Evolutionary conservation across 306 rosid genomes (phyloP).

Genomic region (Echinosophora koreensis): DNA sequence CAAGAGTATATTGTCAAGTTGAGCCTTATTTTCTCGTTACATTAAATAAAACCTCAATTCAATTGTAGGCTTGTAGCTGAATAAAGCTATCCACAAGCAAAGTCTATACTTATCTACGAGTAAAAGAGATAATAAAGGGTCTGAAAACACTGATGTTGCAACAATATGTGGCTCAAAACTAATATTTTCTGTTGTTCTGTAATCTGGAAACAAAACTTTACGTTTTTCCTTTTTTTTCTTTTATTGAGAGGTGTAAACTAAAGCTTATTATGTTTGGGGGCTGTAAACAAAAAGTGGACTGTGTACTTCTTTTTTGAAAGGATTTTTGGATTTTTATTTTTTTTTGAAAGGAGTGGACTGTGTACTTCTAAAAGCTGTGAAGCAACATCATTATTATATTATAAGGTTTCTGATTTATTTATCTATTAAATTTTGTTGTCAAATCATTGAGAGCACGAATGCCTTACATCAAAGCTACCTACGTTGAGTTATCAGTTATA

Average conservation of each 20-base stretch:
- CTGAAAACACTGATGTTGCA: not conserved
- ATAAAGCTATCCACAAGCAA: not conserved
- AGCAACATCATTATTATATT: not conserved
- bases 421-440: not conserved
- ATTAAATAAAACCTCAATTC: not conserved
- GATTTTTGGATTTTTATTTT: no score
- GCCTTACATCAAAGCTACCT: not conserved
- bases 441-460: not conserved
- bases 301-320: no score
- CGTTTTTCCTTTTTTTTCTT: not conserved
- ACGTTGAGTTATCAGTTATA: not conserved
- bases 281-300: not conserved
- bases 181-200: not conserved
- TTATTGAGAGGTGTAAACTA: not conserved
- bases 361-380: not conserved
- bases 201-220: not conserved
- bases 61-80: not conserved
- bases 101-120: not conserved
- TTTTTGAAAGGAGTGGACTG: no score
- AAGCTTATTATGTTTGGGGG: not conserved
- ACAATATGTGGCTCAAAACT: not conserved
- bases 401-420: not conserved
- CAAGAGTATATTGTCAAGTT: slow-evolving; percentile 5
- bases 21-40: not conserved
- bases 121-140: not conserved